A percentile compares a stretch with the other conserved stretches of the same genome.
phyloP scores from a whole-genome alignment of 306 rosid genomes.

The Geum urbanum region DNA sequence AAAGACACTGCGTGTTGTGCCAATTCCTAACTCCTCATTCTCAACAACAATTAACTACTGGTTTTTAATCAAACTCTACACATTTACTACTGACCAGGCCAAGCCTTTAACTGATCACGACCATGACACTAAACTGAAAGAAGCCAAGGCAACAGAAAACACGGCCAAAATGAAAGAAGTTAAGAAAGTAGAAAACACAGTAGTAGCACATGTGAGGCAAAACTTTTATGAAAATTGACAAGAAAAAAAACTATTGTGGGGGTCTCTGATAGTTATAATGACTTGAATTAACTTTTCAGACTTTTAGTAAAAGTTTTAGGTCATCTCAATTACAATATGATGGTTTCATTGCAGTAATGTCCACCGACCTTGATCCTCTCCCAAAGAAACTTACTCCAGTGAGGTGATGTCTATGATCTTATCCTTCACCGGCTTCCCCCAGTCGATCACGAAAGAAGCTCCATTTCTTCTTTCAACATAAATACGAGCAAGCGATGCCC shows the following conservation, averaged over 20 bases:
- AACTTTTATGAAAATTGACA: background rate
- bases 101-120: background rate
- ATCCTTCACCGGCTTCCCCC: conserved; percentile 89
- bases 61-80: no score
- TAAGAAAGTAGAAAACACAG: background rate
- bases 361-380: conserved; percentile 91
- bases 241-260: background rate
- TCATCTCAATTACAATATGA: background rate
- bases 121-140: background rate
- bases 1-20: no score
- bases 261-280: no score
- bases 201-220: conserved; percentile 4
- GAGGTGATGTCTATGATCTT: conserved; percentile 98
- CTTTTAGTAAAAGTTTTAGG: background rate
- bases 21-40: no score
- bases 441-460: conserved; percentile 70
- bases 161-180: background rate
- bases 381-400: conserved; percentile 80
- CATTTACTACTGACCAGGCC: background rate
- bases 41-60: no score
- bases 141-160: no score
- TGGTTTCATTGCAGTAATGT: conserved; percentile 41
- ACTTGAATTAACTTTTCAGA: background rate
- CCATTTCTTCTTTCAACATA: conserved; percentile 75
- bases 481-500: conserved; percentile 26